Base-by-base conservation (phyloP, 306 rosid genomes). In the Gynostemma pentaphyllum region DNA sequence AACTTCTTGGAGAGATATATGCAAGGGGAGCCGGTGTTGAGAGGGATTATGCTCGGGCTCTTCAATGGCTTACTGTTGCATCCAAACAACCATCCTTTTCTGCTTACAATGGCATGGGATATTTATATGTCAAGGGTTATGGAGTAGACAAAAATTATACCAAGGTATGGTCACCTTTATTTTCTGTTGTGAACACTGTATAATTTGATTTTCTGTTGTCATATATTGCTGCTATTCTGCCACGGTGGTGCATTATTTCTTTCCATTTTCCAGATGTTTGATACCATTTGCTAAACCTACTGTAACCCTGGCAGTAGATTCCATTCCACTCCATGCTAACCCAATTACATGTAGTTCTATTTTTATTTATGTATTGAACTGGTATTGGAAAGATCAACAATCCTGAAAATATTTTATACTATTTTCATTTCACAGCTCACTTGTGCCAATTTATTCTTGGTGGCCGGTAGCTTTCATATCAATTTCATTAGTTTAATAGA, bases 1-100 rank as follows among this genome's bases (percentile, higher is more conserved):
- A 94, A 71, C 87, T 88, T 63, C 90, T 92, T 4, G 99, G 97
- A 8, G 94, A 86, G 83, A 94, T 94, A 66, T 94, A 86, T 80
- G 97, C 97, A 9, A 79, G 97, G 70, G 99, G 97, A 51, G 95
- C 95, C 0, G 99, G 95, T 55, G 95, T 94, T 19, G 97, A 88
- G 61, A 82, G 97, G 75, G 87, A 94, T 81, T 88, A 94, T 68
- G 78, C 95, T 2, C 84, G 76, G 73, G 97, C 99, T n/a, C 77
- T 88, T 32, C 94, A 88, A 53, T 94, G 99, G 95, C 95, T 94
- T 36, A 78, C 84, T 1, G 95, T 80, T 50, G 99, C 99, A 30
- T 87, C 97, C 12, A 81, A 76, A 50, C 99, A 86, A 66, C 88
- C 82, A 16, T 80, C 81, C 4, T 88, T 67, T 74, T 84, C 97